Conservation (phyloP, 2,329 filamentous ascomycete species). For the Sclerotinia borealis region DNA sequence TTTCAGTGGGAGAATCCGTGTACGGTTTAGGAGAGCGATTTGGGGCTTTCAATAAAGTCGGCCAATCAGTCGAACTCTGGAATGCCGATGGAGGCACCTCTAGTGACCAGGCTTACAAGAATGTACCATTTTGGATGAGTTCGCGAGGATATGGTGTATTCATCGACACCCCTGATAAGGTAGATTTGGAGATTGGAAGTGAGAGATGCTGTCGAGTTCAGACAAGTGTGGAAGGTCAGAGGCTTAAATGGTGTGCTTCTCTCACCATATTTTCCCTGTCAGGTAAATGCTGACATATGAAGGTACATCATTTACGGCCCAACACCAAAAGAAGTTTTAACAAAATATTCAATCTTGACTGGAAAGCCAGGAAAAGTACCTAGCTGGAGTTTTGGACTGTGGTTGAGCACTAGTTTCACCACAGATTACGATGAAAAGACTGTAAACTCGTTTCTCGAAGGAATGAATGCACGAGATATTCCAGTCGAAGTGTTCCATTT, state of each 20-base stretch:
- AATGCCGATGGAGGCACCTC: constrained; percentile 60
- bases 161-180: constrained; percentile 61
- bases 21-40: constrained; percentile 74
- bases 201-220: constrained; percentile 67
- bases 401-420: constrained; percentile 66
- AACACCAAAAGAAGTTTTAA: constrained; percentile 64
- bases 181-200: constrained; percentile 68
- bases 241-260: constrained; percentile 52
- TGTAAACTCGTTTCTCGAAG: constrained; percentile 51
- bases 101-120: constrained; percentile 67
- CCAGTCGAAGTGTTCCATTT: constrained; percentile 58
- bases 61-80: constrained; percentile 61
- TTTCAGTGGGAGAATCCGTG: constrained; percentile 57
- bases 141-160: constrained; percentile 73
- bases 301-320: constrained; percentile 64
- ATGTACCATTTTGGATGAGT: constrained; percentile 63
- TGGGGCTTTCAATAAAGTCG: constrained; percentile 70
- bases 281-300: background rate
- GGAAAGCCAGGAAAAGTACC: constrained; percentile 60
- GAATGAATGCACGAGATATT: constrained; percentile 50
- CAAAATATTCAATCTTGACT: constrained; percentile 60
- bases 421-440: constrained; percentile 55
- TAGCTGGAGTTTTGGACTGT: constrained; percentile 69
- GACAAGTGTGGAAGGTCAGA: constrained; percentile 61
- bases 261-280: too few species aligned